Evolutionary conservation across 139 green algal genomes (phyloP), one percentile per base, ranked within the genome.

Genomic region (Tetratostichococcus sp.): DNA sequence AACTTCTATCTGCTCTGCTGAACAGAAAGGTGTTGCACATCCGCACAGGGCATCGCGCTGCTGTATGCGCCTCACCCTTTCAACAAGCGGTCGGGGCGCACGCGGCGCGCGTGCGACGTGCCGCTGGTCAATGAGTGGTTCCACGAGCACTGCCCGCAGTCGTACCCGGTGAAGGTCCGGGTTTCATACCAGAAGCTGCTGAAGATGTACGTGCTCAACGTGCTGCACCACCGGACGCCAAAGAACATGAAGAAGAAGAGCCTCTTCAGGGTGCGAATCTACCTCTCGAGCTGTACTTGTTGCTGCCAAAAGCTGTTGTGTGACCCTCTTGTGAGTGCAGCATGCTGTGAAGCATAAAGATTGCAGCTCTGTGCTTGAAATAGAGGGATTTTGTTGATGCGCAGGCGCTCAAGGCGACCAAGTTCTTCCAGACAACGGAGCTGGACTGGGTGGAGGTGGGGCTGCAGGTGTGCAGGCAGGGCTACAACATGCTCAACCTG

Each of bases 401-500:
- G 50, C 50, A 62, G 39, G 87, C 89, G 65, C 89, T 99, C 28
- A 93, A 92, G 78, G 86, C 87, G 43, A 99, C 96, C 74, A 99
- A 99, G 87, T 99, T 99, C 85, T 99, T 99, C 84, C 96, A 99
- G 92, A 88, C 75, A 67, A 99, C 96, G 0, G 91, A 98, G 89
- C 87, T 99, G 77, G 96, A 99, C 87, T 99, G 96, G 96, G 96
- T 99, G 79, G 96, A 99, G 87, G 96, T 89, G 31, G 96, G 96
- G 22, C 86, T 99, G 82, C 93, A 98, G 89, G 96, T 99, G 31
- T 99, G 96, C 89, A 82, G 92, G 43, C 96, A 99, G 88, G 96
- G 96, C 50, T 98, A 99, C 92, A 99, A 99, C 89, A 99, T 99
- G 96, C 91, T 99, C 70, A 99, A 99, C 89, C 86, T 99, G 83